Conservation (phyloP, 2,329 filamentous ascomycete species). For the Diplodia intermedia region DNA sequence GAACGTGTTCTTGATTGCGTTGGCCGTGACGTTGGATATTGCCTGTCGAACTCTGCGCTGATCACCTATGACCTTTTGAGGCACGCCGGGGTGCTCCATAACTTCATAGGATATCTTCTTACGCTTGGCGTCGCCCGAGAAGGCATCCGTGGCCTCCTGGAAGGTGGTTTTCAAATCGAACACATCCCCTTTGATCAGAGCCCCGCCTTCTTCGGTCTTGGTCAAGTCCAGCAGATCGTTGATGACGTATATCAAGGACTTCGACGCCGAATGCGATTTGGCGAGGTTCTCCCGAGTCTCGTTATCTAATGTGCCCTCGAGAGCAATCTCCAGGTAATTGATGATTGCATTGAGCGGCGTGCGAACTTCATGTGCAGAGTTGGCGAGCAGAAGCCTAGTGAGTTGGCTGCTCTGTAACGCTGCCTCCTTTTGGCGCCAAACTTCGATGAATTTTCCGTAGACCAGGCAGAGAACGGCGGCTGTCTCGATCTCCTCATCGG, state of each 20-base stretch:
- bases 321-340: slow-evolving; percentile 89
- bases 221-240: slow-evolving; percentile 90
- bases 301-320: slow-evolving; percentile 78
- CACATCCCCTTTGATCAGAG: slow-evolving; percentile 78
- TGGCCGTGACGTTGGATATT: slow-evolving; percentile 82
- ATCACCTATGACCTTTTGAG: slow-evolving; percentile 76
- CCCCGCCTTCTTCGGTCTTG: slow-evolving; percentile 82
- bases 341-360: slow-evolving; percentile 93
- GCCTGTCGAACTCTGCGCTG: slow-evolving; percentile 80
- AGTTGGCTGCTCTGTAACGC: slow-evolving; percentile 82
- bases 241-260: slow-evolving; percentile 91
- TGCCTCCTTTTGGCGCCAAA: slow-evolving; percentile 90
- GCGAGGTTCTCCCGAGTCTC: slow-evolving; percentile 86
- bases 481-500: slow-evolving; percentile 86
- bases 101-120: slow-evolving; percentile 77
- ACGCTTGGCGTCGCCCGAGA: slow-evolving; percentile 74
- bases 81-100: slow-evolving; percentile 70
- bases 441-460: slow-evolving; percentile 89
- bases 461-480: slow-evolving; percentile 86
- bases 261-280: slow-evolving; percentile 87
- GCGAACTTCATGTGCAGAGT: slow-evolving; percentile 89
- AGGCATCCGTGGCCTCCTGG: slow-evolving; percentile 77
- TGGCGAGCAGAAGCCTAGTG: slow-evolving; percentile 78
- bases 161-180: slow-evolving; percentile 77
- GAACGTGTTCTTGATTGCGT: slow-evolving; percentile 80